Percentiles rank a stretch among this genome's conserved stretches.
These are phyloP conservation scores for Neofusicoccum parvum DNA, from an alignment of 2,329 filamentous ascomycete species.

Conservation along the genomic window DNA sequence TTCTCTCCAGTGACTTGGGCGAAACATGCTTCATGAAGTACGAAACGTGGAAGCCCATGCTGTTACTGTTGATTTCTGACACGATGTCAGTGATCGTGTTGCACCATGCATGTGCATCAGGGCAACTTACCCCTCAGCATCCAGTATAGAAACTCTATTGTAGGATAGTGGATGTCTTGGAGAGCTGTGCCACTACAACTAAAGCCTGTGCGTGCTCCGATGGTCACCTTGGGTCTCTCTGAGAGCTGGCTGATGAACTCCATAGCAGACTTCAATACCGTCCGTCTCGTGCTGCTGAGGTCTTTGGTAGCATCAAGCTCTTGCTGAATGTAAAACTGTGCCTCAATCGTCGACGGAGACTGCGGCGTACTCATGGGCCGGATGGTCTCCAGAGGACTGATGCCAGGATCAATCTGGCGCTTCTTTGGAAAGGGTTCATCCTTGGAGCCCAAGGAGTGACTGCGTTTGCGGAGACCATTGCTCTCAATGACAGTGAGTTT, in stretches of 20 bases:
- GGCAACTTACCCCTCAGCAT: not conserved
- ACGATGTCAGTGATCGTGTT: not conserved
- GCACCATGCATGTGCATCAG: too few relatives aligned
- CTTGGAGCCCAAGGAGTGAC: not conserved
- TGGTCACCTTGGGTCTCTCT: not conserved
- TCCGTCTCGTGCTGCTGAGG: not conserved
- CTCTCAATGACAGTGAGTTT: not conserved
- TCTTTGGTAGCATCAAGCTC: slow-evolving; percentile 4
- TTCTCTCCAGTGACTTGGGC: slow-evolving; percentile 30
- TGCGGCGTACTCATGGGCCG: slow-evolving; percentile 6
- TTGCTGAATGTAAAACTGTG: not conserved
- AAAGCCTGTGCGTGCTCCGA: not conserved
- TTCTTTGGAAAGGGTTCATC: not conserved
- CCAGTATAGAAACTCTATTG: slow-evolving; percentile 7
- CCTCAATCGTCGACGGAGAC: not conserved
- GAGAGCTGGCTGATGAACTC: slow-evolving; percentile 4
- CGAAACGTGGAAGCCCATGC: slow-evolving; percentile 6
- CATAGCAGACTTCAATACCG: not conserved
- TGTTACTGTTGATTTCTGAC: not conserved
- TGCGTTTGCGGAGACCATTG: not conserved
- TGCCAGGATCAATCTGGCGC: not conserved
- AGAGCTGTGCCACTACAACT: not conserved
- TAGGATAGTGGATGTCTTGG: not conserved
- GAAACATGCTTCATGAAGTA: not conserved
- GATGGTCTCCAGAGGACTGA: not conserved